Base-by-base conservation (phyloP, 495 filamentous ascomycete genomes). In the Neurospora tetrasperma region DNA sequence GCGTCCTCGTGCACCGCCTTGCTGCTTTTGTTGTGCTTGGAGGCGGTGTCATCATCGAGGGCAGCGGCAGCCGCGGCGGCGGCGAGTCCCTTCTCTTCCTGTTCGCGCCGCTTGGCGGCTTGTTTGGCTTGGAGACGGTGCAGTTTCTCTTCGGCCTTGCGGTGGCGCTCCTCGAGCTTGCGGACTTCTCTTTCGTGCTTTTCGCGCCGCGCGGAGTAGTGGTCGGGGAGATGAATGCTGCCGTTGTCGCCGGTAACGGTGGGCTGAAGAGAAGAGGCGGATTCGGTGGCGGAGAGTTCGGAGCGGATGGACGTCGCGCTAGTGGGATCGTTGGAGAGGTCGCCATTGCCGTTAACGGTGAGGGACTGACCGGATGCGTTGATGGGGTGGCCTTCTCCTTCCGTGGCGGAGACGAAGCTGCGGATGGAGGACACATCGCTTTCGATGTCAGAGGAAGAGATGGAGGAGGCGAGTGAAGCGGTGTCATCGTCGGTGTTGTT, bases 91-190 rank as follows among this genome's bases (percentile, higher is more conserved):
- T 62, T 62, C 27, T 62, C 54, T 35, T 35, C 54, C 1, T 62
- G 54, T 27, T 62, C 54, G 54, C 54, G 76, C 20, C 77, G 78
- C 71, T 84, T 86, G 7, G 76, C 74, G 12, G 81, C 77, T 18
- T 84, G 81, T 23, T 84, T 82, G 73, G 86, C 84, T 16, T 85
- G 82, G 35, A 84, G 82, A 71, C 87, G 84, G 81, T 73, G 76
- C 0, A 97, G 82, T 76, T 94, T 93, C 46, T 90, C 88, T 27
- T 94, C 88, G 3, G 93, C 84, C 72, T 91, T 90, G 46, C 85
- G 85, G 73, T 91, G 91, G 72, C 90, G 89, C 8, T 90, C 85
- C 14, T 92, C 86, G 1, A 97, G 87, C 74, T 94, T 96, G 46
- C 83, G 82, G 3, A 97, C 85, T 11, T 96, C 92, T 73, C 90